Evolutionary conservation across 768 basidiomycete species (phyloP), one percentile per base, ranked within the genome.

Genomic region (Trametes sanguinea): DNA sequence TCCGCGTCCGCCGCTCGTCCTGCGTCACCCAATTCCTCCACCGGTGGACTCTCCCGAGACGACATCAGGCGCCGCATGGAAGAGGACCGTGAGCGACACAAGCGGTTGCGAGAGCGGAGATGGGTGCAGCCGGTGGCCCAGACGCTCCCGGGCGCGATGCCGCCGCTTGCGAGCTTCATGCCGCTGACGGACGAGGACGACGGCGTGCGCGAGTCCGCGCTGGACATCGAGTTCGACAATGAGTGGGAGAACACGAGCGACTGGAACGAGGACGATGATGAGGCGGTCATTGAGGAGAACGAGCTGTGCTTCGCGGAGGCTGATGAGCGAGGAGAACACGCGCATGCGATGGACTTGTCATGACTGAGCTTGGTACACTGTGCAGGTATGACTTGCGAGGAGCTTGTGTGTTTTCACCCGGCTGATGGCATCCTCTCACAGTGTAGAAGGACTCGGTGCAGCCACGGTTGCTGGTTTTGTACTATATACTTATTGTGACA

Each of bases 21-120:
- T 3, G 58, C 65, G 35, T 50, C 74, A n/a, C 54, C 52, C 73
- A n/a, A 53, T 71, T 11, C 63, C 73, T 16, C 62, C 54, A 37
- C 51, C 61, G 33, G 57, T 54, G n/a, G 67, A 70, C 43, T 61
- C 69, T 58, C 82, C 83, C 8, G 58, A n/a, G 54, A 60, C 43
- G 92, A 95, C 54, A 83, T 93, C 32, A 82, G 92, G 70, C 87
- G 89, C 61, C 87, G 93, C 11, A 94, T 96, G 65, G 93, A 96
- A 72, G 94, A 95, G 67, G 94, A 95, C 72, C 81, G 94, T 2
- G 94, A 95, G 68, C 84, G 95, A 64, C 94, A 95, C 69, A 96
- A 96, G 76, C 86, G 94, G 11, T 80, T 96, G 2, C 85, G 94
- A 48, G 94, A 96, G 73, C 85, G 91, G 40, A 85, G 94, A 46